phyloP scores from a whole-genome alignment of 495 filamentous ascomycete genomes.

The Neohortaea acidophila region DNA sequence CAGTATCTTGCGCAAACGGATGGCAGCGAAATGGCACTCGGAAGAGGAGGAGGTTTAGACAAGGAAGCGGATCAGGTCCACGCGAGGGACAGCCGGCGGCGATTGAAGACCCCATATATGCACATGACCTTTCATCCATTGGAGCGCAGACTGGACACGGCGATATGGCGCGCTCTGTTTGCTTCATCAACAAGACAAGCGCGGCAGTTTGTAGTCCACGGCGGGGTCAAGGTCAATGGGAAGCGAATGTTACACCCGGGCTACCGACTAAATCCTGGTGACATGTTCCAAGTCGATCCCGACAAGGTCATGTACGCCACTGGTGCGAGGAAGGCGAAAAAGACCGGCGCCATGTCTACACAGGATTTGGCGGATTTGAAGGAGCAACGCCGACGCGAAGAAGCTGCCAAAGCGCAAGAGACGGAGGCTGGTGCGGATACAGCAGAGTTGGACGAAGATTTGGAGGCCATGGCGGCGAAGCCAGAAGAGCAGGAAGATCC shows the following conservation, averaged over 20 bases:
- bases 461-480: slow-evolving; percentile 5
- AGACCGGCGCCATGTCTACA: slow-evolving; percentile 18
- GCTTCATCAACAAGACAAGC: slow-evolving; percentile 90
- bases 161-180: slow-evolving; percentile 83
- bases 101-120: slow-evolving; percentile 57
- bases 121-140: slow-evolving; percentile 83
- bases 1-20: slow-evolving; percentile 58
- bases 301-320: slow-evolving; percentile 79
- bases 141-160: slow-evolving; percentile 79
- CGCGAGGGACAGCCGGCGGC: slow-evolving; percentile 5
- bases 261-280: slow-evolving; percentile 92
- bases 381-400: slow-evolving; percentile 17
- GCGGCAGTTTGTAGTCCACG: slow-evolving; percentile 84
- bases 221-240: slow-evolving; percentile 87
- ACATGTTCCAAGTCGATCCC: slow-evolving; percentile 90
- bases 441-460: slow-evolving; percentile 10
- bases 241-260: slow-evolving; percentile 89
- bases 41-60: slow-evolving; percentile 58
- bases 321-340: slow-evolving; percentile 50
- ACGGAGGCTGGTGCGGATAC: slow-evolving; percentile 18
- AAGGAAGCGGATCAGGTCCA: background rate
- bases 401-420: slow-evolving; percentile 16
- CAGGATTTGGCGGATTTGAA: slow-evolving; percentile 20
- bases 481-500: slow-evolving; percentile 17
- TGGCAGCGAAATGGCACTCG: slow-evolving; percentile 64